Evolutionary conservation across 345 rosid genomes (phyloP).

Genomic region (Rhodomyrtus tomentosa): DNA sequence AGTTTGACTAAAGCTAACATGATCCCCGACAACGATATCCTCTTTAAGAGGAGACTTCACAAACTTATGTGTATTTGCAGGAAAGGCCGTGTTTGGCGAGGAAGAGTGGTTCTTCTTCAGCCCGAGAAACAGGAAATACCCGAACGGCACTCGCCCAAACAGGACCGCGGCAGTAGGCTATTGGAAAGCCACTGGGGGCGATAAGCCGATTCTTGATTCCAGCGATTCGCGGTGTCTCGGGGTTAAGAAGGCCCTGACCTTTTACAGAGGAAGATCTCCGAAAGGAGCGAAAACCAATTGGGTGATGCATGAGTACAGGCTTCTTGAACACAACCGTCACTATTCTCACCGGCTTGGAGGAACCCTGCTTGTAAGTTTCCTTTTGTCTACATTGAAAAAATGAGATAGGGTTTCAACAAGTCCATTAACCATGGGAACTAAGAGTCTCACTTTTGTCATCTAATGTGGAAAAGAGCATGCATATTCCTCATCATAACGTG

Average conservation of each 20-base stretch:
- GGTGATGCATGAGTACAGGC: conserved; percentile 35
- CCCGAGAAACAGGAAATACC: conserved; percentile 30
- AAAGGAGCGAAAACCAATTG: conserved; percentile 32
- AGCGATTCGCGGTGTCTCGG: conserved; percentile 24
- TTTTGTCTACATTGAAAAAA: neutral
- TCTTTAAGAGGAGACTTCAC: neutral
- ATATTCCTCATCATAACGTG: neutral
- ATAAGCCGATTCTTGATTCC: conserved; percentile 20
- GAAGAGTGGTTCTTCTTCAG: conserved; percentile 33
- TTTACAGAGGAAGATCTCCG: conserved; percentile 27
- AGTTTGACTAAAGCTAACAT: neutral
- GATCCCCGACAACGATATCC: neutral
- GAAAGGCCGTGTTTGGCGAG: conserved; percentile 22
- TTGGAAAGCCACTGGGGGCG: conserved; percentile 35
- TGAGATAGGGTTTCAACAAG: neutral
- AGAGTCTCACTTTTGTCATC: neutral
- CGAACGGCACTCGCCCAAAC: conserved; percentile 27
- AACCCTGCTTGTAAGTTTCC: conserved; percentile 29
- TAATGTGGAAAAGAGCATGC: neutral
- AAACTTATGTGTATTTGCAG: neutral
- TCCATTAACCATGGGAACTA: neutral
- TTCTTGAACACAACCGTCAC: neutral
- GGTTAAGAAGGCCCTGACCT: conserved; percentile 29
- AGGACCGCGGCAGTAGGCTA: conserved; percentile 31
- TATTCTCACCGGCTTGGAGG: conserved; percentile 10